A percentile compares a stretch with the other conserved stretches of the same genome.
phyloP scores from a whole-genome alignment of 1,139 yeast species.

The Lodderomyces beijingensis region DNA sequence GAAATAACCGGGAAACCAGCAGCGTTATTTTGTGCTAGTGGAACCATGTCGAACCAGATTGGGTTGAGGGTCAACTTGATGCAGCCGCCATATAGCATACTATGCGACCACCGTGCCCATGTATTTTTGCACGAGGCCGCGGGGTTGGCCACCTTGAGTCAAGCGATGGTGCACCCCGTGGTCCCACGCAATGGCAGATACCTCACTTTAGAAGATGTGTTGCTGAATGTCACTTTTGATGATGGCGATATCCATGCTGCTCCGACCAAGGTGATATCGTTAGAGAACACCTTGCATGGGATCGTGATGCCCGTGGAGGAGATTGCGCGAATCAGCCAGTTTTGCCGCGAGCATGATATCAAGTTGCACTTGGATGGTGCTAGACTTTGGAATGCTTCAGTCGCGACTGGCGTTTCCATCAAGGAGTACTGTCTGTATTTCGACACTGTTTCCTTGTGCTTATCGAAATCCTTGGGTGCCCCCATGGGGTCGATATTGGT shows the following conservation, averaged over 20 bases:
- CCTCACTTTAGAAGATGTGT: slow-evolving; percentile 70
- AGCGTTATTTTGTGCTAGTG: slow-evolving; percentile 81
- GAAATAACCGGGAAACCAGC: slow-evolving; percentile 76
- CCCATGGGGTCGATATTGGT: slow-evolving; percentile 91
- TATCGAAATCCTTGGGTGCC: slow-evolving; percentile 90
- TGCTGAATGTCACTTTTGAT: slow-evolving; percentile 60
- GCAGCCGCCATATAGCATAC: slow-evolving; percentile 83
- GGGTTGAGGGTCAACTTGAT: slow-evolving; percentile 71
- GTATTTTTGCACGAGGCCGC: slow-evolving; percentile 85
- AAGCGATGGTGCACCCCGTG: slow-evolving; percentile 89
- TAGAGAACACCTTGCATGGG: slow-evolving; percentile 89
- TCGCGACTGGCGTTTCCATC: slow-evolving; percentile 66
- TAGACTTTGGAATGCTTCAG: slow-evolving; percentile 88
- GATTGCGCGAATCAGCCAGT: slow-evolving; percentile 63
- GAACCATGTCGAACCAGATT: slow-evolving; percentile 87
- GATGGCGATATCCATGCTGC: slow-evolving; percentile 87
- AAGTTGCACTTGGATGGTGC: slow-evolving; percentile 91
- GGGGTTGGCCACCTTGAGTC: slow-evolving; percentile 83
- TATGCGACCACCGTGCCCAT: slow-evolving; percentile 85
- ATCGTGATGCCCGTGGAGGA: slow-evolving; percentile 79
- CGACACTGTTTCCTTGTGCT: slow-evolving; percentile 85
- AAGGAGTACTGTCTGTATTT: slow-evolving; percentile 72
- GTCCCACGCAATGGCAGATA: slow-evolving; percentile 69
- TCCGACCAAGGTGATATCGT: slow-evolving; percentile 78
- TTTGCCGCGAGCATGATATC: slow-evolving; percentile 62